Evolutionary conservation across 2,329 filamentous ascomycete genomes (phyloP), one percentile per base, ranked within the genome.

Genomic region (Dendrostoma leiphaemia): DNA sequence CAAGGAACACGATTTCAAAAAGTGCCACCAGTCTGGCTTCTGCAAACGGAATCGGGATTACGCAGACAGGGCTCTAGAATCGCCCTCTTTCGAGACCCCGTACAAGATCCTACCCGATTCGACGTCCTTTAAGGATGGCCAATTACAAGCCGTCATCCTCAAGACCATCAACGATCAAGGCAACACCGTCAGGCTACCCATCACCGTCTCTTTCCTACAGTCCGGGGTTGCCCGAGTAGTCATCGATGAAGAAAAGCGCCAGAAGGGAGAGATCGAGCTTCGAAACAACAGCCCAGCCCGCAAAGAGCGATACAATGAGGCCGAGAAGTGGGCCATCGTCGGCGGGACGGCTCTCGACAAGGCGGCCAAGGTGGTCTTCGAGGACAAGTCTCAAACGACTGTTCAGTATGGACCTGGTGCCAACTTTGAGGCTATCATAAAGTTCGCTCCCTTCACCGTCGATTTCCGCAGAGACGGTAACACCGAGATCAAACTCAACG

Each of bases 1-100:
- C 49, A 99, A 99, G 75, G 89, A 96, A 68, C 86, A 96, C 65
- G 92, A 96, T 71, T 99, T 97, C 81, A 99, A 97, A 69, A 96
- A 89, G 64, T 99, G 94, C 76, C 77, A 89, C 62, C 93, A 99
- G 69, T 94, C 93, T 4, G 94, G 94, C 65, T 99, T 99, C 77
- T 99, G 94, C 75, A 94, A 91, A 69, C 89, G 94, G 61, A 97
- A 97, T 74, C 86, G 94, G 69, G 89, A 84, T 35, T 92, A 89
- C 68, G 94, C 94, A 68, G 92, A 97, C 72, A 77, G 82, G 60
- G 91, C 86, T 59, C 73, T 82, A 43, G 74, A 83, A 53, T 85
- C 83, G 57, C 79, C 83, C 8, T 77, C 79, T 26, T 97, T 91
- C 89, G 77, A 78, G 61, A 86, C 91, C 7, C 93, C 93, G 0